A percentile compares a stretch with the other conserved stretches of the same genome.
Conservation (phyloP, 345 rosid genomes). For the Erucastrum elatum region DNA sequence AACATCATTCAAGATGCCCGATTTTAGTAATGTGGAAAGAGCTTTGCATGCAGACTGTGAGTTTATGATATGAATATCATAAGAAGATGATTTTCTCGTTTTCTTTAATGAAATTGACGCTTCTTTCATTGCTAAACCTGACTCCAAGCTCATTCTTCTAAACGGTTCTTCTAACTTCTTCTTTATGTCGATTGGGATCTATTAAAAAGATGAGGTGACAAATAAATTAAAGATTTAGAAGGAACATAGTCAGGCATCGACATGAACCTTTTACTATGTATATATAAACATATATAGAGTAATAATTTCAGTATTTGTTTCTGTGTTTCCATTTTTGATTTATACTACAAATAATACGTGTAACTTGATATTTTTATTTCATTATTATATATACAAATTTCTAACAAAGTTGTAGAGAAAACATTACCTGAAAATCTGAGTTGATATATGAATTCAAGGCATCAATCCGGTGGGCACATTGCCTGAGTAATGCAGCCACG, state of each 20-base stretch:
- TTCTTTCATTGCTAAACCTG: slow-evolving; percentile 57
- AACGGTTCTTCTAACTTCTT: slow-evolving; percentile 46
- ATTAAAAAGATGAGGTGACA: not conserved
- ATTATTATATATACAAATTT: not conserved
- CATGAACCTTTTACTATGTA: not conserved
- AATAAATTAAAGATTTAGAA: not conserved
- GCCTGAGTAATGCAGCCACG: slow-evolving; percentile 61
- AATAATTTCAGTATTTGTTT: not conserved
- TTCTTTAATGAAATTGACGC: slow-evolving; percentile 48
- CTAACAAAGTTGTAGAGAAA: not conserved
- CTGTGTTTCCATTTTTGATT: not conserved
- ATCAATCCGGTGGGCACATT: slow-evolving; percentile 66
- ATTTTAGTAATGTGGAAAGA: slow-evolving; percentile 49
- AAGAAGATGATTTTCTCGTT: slow-evolving; percentile 45
- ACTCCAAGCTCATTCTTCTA: slow-evolving; percentile 53
- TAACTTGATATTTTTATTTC: not conserved
- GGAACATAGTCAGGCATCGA: not conserved
- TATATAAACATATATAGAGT: not conserved
- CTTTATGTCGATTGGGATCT: slow-evolving; percentile 44
- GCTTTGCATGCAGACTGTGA: slow-evolving; percentile 44
- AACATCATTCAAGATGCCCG: slow-evolving; percentile 48
- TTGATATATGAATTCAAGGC: slow-evolving; percentile 57
- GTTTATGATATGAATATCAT: slow-evolving; percentile 46
- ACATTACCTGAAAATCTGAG: slow-evolving; percentile 46
- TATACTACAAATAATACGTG: not conserved